Percentiles rank a stretch among this genome's conserved stretches.
phyloP scores from a whole-genome alignment of 169 alveolate genomes.

The Amoebophrya sp. region DNA sequence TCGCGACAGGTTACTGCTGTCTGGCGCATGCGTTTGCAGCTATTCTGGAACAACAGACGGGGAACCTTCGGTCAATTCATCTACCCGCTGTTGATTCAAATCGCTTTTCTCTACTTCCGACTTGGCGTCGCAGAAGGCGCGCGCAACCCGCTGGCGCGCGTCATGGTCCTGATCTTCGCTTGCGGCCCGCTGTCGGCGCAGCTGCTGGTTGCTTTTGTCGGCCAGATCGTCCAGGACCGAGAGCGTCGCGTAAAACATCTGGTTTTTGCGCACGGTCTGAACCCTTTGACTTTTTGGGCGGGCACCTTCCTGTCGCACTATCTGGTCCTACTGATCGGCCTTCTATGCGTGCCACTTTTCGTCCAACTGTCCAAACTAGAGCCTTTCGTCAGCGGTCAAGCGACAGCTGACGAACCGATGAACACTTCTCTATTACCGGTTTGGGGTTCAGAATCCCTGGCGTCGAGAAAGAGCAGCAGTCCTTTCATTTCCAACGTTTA shows the following conservation, averaged over 20 bases:
- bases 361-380: neutral
- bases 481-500: neutral
- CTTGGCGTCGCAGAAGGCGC: neutral
- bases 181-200: slow-evolving; percentile 3
- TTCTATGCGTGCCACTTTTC: neutral
- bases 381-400: neutral
- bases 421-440: neutral
- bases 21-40: neutral
- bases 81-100: neutral
- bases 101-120: neutral
- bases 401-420: too few species aligned
- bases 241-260: neutral
- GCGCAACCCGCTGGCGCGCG: neutral
- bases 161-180: neutral
- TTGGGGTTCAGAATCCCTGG: neutral
- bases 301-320: neutral
- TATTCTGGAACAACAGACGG: neutral
- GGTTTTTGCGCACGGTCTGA: neutral
- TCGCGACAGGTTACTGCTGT: neutral
- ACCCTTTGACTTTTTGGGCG: neutral
- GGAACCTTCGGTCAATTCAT: neutral
- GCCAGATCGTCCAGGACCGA: slow-evolving; percentile 22
- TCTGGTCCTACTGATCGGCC: neutral
- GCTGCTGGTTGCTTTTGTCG: neutral
- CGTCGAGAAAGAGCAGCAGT: neutral